phyloP scores from a whole-genome alignment of 169 alveolate species.

The Plasmodium fragile region DNA sequence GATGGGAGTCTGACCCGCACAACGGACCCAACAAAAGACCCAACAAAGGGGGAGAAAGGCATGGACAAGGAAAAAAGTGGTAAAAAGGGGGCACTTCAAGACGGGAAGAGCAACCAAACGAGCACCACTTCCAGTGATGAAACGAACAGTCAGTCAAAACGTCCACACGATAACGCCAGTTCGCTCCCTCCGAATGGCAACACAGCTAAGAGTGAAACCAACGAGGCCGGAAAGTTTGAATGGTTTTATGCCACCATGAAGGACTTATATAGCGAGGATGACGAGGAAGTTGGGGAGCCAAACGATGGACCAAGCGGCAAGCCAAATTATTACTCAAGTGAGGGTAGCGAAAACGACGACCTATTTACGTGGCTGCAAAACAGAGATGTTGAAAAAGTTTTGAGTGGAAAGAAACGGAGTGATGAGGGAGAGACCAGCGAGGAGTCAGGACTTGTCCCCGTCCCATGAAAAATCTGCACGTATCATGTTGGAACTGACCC shows the following conservation, averaged over 20 bases:
- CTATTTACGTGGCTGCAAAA: conserved; percentile 53
- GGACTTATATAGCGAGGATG: conserved; percentile 21
- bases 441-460: background rate
- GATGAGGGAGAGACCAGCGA: background rate
- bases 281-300: background rate
- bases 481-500: background rate
- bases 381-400: conserved; percentile 45
- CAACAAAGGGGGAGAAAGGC: background rate
- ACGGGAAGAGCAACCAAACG: background rate
- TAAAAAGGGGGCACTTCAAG: background rate
- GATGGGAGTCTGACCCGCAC: background rate
- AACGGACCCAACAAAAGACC: background rate
- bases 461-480: background rate
- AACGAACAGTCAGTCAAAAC: background rate
- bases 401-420: conserved; percentile 9
- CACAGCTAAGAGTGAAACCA: background rate
- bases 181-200: background rate
- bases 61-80: background rate
- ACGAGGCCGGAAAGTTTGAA: conserved; percentile 25
- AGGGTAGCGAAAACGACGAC: conserved; percentile 47
- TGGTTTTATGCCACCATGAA: conserved; percentile 58
- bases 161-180: background rate
- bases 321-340: conserved; percentile 13
- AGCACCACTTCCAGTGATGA: background rate
- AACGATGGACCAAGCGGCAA: background rate